phyloP scores from a whole-genome alignment of 768 basidiomycete species.

The Calocybe cyanea region DNA sequence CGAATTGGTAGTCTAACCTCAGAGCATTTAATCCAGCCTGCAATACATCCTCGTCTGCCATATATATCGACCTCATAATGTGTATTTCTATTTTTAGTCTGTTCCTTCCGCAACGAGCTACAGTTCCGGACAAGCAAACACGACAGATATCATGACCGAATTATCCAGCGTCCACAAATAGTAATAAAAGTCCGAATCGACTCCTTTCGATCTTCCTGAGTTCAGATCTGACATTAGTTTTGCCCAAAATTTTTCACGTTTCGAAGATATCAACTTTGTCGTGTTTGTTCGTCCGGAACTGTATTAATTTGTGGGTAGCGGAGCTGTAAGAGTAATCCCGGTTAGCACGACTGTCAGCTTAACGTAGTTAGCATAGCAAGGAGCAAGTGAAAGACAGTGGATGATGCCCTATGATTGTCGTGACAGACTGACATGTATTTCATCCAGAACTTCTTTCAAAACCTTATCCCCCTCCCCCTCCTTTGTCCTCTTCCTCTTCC shows the following conservation, averaged over 20 bases:
- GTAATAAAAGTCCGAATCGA: too few species aligned
- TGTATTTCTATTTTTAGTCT: constrained; percentile 33
- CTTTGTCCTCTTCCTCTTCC: constrained; percentile 94
- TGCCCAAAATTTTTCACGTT: too few species aligned
- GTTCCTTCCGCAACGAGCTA: too few species aligned
- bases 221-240: too few species aligned
- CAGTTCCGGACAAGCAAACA: too few species aligned
- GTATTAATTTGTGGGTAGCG: constrained; percentile 58
- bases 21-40: constrained; percentile 93
- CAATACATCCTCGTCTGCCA: constrained; percentile 85
- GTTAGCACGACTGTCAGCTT: constrained; percentile 85
- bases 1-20: constrained; percentile 43
- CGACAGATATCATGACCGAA: too few species aligned
- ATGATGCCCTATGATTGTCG: constrained; percentile 59
- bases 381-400: constrained; percentile 1
- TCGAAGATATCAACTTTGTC: too few species aligned
- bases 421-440: constrained; percentile 89
- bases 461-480: constrained; percentile 95
- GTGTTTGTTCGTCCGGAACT: too few species aligned
- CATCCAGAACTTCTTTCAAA: constrained; percentile 91
- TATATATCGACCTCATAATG: too few species aligned
- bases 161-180: too few species aligned
- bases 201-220: too few species aligned
- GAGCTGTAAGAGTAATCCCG: constrained; percentile 57
- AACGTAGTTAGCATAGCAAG: constrained; percentile 9